Evolutionary conservation across 108 stramenopile species (phyloP).

Genomic region (Cyclotella cryptica): DNA sequence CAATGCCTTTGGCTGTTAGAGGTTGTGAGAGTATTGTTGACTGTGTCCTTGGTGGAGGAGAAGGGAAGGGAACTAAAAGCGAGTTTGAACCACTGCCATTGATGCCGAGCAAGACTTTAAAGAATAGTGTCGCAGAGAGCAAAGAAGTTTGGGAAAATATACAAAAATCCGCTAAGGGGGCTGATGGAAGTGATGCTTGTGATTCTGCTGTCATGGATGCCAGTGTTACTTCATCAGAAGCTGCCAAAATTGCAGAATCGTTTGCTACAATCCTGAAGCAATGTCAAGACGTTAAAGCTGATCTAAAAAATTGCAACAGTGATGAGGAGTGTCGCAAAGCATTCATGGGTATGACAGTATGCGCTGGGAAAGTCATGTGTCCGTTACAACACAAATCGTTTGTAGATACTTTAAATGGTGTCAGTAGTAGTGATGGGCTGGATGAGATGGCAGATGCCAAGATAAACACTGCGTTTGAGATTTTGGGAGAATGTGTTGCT

Average conservation of each 20-base stretch:
- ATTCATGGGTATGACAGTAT: constrained; percentile 86
- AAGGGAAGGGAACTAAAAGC: constrained; percentile 35
- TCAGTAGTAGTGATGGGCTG: constrained; percentile 26
- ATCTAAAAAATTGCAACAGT: constrained; percentile 58
- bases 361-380: constrained; percentile 85
- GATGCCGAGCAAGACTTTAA: constrained; percentile 62
- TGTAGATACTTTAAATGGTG: constrained; percentile 44
- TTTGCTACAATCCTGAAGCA: constrained; percentile 62
- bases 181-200: neutral
- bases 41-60: constrained; percentile 24
- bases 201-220: constrained; percentile 2
- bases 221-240: constrained; percentile 57
- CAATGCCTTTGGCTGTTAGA: constrained; percentile 82
- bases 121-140: constrained; percentile 77
- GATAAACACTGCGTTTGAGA: constrained; percentile 76
- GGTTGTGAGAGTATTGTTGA: constrained; percentile 40
- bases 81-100: constrained; percentile 72
- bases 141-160: constrained; percentile 81
- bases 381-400: constrained; percentile 80
- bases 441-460: constrained; percentile 56
- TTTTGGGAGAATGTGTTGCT: constrained; percentile 74
- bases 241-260: constrained; percentile 61
- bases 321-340: constrained; percentile 82
- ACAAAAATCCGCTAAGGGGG: constrained; percentile 57
- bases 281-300: constrained; percentile 59